Evolutionary conservation across 1,139 yeast genomes (phyloP).

Genomic region (Sugiyamaella novakii): DNA sequence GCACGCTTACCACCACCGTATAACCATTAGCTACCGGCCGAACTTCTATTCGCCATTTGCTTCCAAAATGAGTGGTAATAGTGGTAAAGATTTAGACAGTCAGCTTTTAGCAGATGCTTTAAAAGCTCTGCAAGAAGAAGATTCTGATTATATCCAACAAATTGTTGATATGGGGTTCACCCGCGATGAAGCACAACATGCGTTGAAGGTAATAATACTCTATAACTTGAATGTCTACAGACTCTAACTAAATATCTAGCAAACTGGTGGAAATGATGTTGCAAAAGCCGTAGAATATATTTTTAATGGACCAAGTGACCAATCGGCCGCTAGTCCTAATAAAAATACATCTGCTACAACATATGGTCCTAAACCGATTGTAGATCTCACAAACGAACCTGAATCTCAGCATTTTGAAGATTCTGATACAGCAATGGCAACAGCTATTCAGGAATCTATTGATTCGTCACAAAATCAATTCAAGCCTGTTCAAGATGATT

Average conservation of each 20-base stretch:
- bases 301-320: constrained; percentile 42
- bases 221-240: too few species aligned
- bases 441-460: constrained; percentile 24
- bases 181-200: constrained; percentile 43
- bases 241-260: too few species aligned
- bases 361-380: constrained; percentile 1
- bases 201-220: constrained; percentile 41
- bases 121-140: constrained; percentile 7
- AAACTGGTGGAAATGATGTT: constrained; percentile 47
- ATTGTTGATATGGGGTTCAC: constrained; percentile 67
- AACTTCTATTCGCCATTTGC: neutral
- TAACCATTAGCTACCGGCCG: neutral
- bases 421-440: constrained; percentile 21
- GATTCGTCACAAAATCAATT: constrained; percentile 22
- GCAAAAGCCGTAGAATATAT: constrained; percentile 57
- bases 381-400: constrained; percentile 5
- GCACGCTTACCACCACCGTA: too few species aligned
- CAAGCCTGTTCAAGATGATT: constrained; percentile 19
- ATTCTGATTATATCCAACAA: constrained; percentile 37
- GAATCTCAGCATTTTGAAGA: constrained; percentile 14
- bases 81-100: constrained; percentile 2
- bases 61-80: neutral
- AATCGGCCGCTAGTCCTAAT: neutral
- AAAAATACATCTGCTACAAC: neutral
- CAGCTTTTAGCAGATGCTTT: constrained; percentile 12